Conservation (phyloP, 2,329 filamentous ascomycete species). For the Chaetomiaceae sp. region DNA sequence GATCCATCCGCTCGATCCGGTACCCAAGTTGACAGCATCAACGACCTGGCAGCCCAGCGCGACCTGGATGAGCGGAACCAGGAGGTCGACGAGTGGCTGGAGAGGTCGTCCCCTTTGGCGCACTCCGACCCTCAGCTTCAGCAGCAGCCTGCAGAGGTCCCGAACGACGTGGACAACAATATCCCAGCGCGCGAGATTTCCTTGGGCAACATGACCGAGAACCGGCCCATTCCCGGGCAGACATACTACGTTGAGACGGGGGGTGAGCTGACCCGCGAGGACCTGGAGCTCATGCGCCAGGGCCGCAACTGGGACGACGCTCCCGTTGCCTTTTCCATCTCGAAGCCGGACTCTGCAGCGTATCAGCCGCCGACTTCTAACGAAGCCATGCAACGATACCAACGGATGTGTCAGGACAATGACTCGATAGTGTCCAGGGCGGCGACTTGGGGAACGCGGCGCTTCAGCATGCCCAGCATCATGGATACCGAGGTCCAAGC, state of each 20-base stretch:
- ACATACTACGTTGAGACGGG: conserved; percentile 43
- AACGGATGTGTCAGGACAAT: conserved; percentile 50
- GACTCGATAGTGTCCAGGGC: conserved; percentile 57
- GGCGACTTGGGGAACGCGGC: conserved; percentile 67
- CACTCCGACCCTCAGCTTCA: background rate
- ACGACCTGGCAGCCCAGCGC: conserved; percentile 42
- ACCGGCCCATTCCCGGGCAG: conserved; percentile 45
- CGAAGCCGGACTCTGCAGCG: conserved; percentile 29
- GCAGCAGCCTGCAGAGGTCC: conserved; percentile 4
- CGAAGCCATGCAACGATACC: conserved; percentile 50
- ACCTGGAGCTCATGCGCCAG: conserved; percentile 47
- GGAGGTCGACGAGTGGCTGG: conserved; percentile 50
- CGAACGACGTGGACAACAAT: conserved; percentile 31
- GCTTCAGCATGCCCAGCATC: conserved; percentile 58
- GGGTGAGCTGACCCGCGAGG: conserved; percentile 41
- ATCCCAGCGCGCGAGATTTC: conserved; percentile 41
- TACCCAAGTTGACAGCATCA: conserved; percentile 44
- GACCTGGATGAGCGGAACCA: conserved; percentile 44
- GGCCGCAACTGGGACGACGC: conserved; percentile 47
- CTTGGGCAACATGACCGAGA: conserved; percentile 46
- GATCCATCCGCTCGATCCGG: conserved; percentile 43
- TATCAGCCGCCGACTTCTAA: conserved; percentile 49
- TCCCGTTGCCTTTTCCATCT: conserved; percentile 45
- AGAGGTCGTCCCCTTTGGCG: conserved; percentile 25
- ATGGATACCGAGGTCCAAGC: conserved; percentile 56